phyloP scores from a whole-genome alignment of 345 rosid genomes.

The Camelina hispida region DNA sequence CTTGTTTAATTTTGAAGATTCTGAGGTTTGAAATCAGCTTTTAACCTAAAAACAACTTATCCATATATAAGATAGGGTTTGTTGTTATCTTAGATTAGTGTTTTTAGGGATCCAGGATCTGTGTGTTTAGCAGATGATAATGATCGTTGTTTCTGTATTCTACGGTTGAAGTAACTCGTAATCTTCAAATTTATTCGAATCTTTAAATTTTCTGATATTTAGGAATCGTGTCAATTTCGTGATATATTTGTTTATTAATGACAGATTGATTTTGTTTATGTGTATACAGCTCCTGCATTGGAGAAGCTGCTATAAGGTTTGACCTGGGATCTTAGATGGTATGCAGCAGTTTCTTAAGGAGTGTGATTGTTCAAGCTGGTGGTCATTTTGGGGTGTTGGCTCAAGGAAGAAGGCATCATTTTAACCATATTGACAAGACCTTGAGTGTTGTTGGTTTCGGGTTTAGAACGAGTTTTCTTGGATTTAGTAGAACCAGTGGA shows the following conservation, averaged over 20 bases:
- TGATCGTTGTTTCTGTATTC: slow-evolving; percentile 9
- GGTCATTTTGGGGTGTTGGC: slow-evolving; percentile 53
- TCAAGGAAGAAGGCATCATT: slow-evolving; percentile 48
- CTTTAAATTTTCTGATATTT: neutral
- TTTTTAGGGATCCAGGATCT: slow-evolving; percentile 22
- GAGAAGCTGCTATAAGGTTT: slow-evolving; percentile 47
- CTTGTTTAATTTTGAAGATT: neutral
- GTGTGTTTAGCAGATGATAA: neutral
- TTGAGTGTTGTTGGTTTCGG: slow-evolving; percentile 49
- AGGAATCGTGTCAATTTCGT: slow-evolving; percentile 3
- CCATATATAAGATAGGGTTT: slow-evolving; percentile 19
- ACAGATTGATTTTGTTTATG: neutral
- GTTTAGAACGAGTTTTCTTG: slow-evolving; percentile 32
- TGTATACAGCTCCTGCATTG: slow-evolving; percentile 41
- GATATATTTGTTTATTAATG: neutral
- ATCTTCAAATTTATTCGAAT: too few species aligned
- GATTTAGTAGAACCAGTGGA: slow-evolving; percentile 35
- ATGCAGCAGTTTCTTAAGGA: slow-evolving; percentile 69
- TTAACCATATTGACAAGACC: slow-evolving; percentile 41
- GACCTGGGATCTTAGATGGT: slow-evolving; percentile 66
- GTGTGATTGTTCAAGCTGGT: slow-evolving; percentile 68
- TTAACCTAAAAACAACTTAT: neutral
- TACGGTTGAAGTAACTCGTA: neutral
- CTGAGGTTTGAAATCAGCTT: neutral
- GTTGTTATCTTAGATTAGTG: neutral